phyloP scores from a whole-genome alignment of 75 land plant species.

The Cupressus sempervirens region DNA sequence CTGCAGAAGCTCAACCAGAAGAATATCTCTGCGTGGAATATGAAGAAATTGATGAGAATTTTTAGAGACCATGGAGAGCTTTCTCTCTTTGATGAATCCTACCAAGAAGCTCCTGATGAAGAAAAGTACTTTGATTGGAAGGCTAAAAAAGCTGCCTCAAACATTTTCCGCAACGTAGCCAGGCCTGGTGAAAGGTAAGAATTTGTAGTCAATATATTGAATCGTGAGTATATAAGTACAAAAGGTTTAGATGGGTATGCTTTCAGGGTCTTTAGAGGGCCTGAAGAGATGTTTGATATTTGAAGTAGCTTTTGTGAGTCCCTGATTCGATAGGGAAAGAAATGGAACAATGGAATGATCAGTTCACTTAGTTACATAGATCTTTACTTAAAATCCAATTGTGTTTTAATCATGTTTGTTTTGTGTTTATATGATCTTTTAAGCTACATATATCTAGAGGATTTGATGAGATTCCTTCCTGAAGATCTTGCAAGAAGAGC shows the following conservation, averaged over 20 bases:
- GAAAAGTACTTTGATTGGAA: slow-evolving; percentile 41
- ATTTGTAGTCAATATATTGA: neutral
- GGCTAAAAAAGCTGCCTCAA: slow-evolving; percentile 24
- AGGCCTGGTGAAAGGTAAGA: slow-evolving; percentile 33
- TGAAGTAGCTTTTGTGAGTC: neutral
- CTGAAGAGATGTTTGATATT: neutral
- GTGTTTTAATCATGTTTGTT: neutral
- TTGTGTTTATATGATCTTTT: neutral
- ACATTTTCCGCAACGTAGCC: slow-evolving; percentile 39
- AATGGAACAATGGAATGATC: neutral
- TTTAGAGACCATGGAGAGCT: slow-evolving; percentile 25
- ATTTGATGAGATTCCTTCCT: slow-evolving; percentile 34
- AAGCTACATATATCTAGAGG: slow-evolving; percentile 45
- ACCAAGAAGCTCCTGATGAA: slow-evolving; percentile 16
- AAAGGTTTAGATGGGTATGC: neutral
- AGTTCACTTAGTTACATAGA: neutral
- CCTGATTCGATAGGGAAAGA: neutral
- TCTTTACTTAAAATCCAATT: neutral
- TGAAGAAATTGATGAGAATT: slow-evolving; percentile 28
- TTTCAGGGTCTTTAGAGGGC: neutral
- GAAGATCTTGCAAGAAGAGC: slow-evolving; percentile 26
- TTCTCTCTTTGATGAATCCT: slow-evolving; percentile 15
- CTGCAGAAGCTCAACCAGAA: slow-evolving; percentile 42
- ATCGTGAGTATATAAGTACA: neutral
- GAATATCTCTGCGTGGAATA: slow-evolving; percentile 34